A percentile compares a stretch with the other conserved stretches of the same genome.
phyloP scores from a whole-genome alignment of 2,329 filamentous ascomycete species.

The Penicillium sp. region DNA sequence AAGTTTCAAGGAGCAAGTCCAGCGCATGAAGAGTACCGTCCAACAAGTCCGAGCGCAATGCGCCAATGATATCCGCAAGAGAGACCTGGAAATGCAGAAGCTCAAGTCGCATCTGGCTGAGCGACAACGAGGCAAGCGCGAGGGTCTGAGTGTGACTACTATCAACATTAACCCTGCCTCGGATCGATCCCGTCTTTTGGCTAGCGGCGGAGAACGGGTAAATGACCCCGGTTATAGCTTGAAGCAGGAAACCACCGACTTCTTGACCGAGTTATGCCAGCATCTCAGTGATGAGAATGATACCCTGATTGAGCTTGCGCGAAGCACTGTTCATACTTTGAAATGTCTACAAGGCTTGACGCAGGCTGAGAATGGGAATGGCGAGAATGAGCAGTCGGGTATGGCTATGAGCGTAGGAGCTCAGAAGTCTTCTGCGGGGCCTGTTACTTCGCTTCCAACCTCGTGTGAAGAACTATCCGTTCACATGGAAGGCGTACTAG shows the following conservation, averaged over 20 bases:
- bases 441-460: slow-evolving; percentile 51
- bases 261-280: slow-evolving; percentile 80
- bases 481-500: slow-evolving; percentile 74
- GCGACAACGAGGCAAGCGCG: slow-evolving; percentile 59
- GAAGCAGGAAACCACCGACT: slow-evolving; percentile 84
- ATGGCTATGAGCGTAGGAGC: slow-evolving; percentile 24
- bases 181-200: slow-evolving; percentile 33
- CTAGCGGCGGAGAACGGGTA: slow-evolving; percentile 43
- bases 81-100: slow-evolving; percentile 83
- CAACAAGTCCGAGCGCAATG: slow-evolving; percentile 83
- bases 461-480: slow-evolving; percentile 67
- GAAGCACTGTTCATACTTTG: slow-evolving; percentile 69
- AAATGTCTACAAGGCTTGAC: slow-evolving; percentile 58
- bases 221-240: slow-evolving; percentile 66
- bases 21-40: slow-evolving; percentile 73
- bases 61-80: slow-evolving; percentile 84
- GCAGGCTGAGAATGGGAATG: slow-evolving; percentile 28
- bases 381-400: slow-evolving; percentile 36
- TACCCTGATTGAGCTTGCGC: slow-evolving; percentile 68
- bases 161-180: slow-evolving; percentile 47
- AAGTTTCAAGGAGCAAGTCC: slow-evolving; percentile 79
- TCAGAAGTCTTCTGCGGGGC: slow-evolving; percentile 23
- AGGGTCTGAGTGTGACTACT: slow-evolving; percentile 52
- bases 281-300: slow-evolving; percentile 91
- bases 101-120: slow-evolving; percentile 85